Conservation (phyloP, 495 filamentous ascomycete genomes). For the Parathielavia hyrcaniae region DNA sequence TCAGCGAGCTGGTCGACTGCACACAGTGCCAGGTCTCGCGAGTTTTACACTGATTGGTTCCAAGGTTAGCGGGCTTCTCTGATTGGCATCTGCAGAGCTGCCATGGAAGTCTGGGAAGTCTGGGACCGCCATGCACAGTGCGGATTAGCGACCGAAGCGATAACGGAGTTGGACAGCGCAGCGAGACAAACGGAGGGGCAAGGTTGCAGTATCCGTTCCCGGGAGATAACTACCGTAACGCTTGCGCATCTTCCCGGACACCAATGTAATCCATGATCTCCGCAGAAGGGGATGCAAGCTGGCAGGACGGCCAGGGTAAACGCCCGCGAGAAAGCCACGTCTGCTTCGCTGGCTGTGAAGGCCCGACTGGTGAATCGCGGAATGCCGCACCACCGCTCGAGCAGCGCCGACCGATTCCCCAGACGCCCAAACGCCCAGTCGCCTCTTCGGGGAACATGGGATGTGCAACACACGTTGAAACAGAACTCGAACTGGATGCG, state of each 20-base stretch:
- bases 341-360: constrained; percentile 8
- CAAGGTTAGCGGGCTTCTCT: constrained; percentile 14
- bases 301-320: constrained; percentile 14
- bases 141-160: neutral
- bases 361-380: constrained; percentile 14
- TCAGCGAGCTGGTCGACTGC: neutral
- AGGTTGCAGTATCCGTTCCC: neutral
- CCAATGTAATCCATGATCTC: too few relatives aligned
- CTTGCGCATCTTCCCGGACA: neutral
- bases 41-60: too few relatives aligned
- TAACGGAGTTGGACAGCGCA: too few relatives aligned
- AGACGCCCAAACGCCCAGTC: too few relatives aligned
- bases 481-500: neutral
- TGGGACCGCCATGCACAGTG: constrained; percentile 29
- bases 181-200: too few relatives aligned
- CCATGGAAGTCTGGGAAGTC: too few relatives aligned
- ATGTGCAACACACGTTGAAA: neutral
- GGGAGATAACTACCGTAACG: neutral
- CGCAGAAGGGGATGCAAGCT: neutral
- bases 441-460: too few relatives aligned
- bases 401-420: too few relatives aligned
- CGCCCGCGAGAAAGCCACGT: constrained; percentile 13
- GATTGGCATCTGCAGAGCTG: constrained; percentile 13
- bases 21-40: constrained; percentile 4
- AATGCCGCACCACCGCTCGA: constrained; percentile 18